Base-by-base conservation (phyloP, 2,329 filamentous ascomycete genomes). In the Exophiala aquamarina region DNA sequence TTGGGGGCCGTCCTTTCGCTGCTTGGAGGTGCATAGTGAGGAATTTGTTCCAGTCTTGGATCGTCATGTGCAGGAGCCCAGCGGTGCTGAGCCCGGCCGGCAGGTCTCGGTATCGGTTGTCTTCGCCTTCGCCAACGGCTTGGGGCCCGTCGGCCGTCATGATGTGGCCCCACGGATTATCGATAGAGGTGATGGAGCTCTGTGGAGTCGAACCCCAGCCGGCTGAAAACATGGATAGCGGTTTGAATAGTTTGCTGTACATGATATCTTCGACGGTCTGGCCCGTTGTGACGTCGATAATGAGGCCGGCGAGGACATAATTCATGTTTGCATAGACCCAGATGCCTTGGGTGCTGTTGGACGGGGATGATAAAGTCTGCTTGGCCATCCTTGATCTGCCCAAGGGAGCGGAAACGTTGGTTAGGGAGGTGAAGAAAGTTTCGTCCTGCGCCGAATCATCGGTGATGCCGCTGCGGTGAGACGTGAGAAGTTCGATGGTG, bases 251-350 rank as follows among this genome's bases (percentile, higher is more conserved):
- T 3, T 23, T 17, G 14, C 13, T 18, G 15, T 7, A 17, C 3
- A 45, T n/a, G 19, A 28, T 18, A 17, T 35, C 32, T 26, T 45
- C 42, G 18, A n/a, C 20, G 14, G n/a, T 19, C 13, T 18, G 17
- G 33, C 32, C 32, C 6, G 10, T 28, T 5, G 18, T 14, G 8
- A 23, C 9, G 11, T 45, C 42, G 19, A 45, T 38, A 32, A 45
- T 23, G 11, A 28, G n/a, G 34, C 32, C 42, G n/a, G 42, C 34
- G 31, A 45, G 38, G n/a, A 45, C 17, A 23, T 37, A 45, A 14
- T 45, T 45, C 31, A 18, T 38, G 32, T 45, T 45, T 17, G 20
- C 32, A 32, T 45, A 45, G 19, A n/a, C 14, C 21, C 38, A 45
- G n/a, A 15, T 38, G 20, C 42, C 42, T 17, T 26, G 33, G 21